A percentile compares a stretch with the other conserved stretches of the same genome.
These are phyloP conservation scores for Geotrichum carabidarum DNA, from an alignment of 1,139 yeast species.

Conservation along the genomic window DNA sequence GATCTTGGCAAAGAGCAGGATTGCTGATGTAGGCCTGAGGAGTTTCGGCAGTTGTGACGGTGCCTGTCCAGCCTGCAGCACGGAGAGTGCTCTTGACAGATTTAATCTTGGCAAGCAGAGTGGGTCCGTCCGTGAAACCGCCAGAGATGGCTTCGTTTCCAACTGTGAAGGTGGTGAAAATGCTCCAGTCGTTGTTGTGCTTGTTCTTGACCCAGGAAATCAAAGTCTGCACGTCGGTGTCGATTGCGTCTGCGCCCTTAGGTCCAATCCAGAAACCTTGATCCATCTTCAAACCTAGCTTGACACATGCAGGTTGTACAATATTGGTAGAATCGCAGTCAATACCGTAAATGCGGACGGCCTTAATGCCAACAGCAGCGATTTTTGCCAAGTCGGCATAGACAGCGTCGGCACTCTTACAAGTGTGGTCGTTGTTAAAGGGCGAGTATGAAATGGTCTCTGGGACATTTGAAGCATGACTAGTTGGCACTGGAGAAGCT, in stretches of 20 bases:
- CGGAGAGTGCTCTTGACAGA: slow-evolving; percentile 54
- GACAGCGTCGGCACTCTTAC: slow-evolving; percentile 57
- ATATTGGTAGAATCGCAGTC: slow-evolving; percentile 70
- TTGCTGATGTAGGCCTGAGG: slow-evolving; percentile 63
- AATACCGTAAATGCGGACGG: slow-evolving; percentile 74
- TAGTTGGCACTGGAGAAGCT: background rate
- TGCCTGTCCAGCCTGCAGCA: slow-evolving; percentile 72
- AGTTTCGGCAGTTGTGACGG: slow-evolving; percentile 80
- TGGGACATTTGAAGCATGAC: slow-evolving; percentile 40
- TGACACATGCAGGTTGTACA: slow-evolving; percentile 55
- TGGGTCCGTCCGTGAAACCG: slow-evolving; percentile 53
- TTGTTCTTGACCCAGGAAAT: slow-evolving; percentile 41
- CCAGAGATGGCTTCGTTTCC: slow-evolving; percentile 83
- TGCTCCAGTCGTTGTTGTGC: slow-evolving; percentile 56
- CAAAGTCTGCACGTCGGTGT: slow-evolving; percentile 50
- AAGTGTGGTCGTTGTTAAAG: slow-evolving; percentile 58
- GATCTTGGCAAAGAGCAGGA: slow-evolving; percentile 60
- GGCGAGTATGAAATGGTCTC: slow-evolving; percentile 73
- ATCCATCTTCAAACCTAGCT: slow-evolving; percentile 64
- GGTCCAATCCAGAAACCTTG: slow-evolving; percentile 80
- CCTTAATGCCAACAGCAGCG: slow-evolving; percentile 53
- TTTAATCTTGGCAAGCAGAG: slow-evolving; percentile 57
- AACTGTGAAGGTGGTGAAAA: slow-evolving; percentile 67
- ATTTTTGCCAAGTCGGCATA: slow-evolving; percentile 55
- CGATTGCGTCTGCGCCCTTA: slow-evolving; percentile 65